These are phyloP conservation scores for Cercospora beticola DNA, from an alignment of 2,329 filamentous ascomycete species.

Conservation along the genomic window DNA sequence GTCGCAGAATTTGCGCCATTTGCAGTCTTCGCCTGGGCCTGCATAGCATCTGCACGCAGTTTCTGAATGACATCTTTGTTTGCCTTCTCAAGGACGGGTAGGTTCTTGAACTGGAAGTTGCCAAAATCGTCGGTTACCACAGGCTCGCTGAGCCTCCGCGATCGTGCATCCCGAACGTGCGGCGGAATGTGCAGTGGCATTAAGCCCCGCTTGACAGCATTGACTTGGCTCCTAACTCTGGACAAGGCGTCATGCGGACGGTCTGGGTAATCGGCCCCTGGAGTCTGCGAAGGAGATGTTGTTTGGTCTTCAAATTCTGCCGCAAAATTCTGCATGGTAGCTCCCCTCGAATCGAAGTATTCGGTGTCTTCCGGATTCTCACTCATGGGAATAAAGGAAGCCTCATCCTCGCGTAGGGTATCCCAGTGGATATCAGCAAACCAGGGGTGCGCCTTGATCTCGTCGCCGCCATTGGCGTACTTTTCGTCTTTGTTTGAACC, in stretches of 20 bases:
- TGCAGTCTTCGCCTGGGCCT: conserved; percentile 57
- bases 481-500: conserved; percentile 85
- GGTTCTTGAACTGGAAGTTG: conserved; percentile 93
- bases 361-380: conserved; percentile 97
- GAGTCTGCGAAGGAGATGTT: conserved; percentile 68
- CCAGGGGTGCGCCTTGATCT: conserved; percentile 88
- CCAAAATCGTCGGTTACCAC: conserved; percentile 90
- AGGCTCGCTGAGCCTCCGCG: conserved; percentile 84
- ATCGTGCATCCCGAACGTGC: conserved; percentile 89
- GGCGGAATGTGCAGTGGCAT: conserved; percentile 97
- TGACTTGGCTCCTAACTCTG: conserved; percentile 81
- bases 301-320: conserved; percentile 91
- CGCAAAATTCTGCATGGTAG: conserved; percentile 85
- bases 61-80: conserved; percentile 99
- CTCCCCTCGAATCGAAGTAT: conserved; percentile 91
- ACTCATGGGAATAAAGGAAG: conserved; percentile 87
- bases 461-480: conserved; percentile 78
- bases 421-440: conserved; percentile 88
- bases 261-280: conserved; percentile 77
- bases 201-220: conserved; percentile 78
- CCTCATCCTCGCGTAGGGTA: conserved; percentile 86
- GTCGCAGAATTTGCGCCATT: conserved; percentile 43
- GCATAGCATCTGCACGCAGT: conserved; percentile 84
- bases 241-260: conserved; percentile 93
- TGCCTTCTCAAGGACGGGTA: conserved; percentile 93